Percentiles rank a stretch among this genome's conserved stretches.
phyloP scores from a whole-genome alignment of 225 moss, liverwort and hornwort genomes.

The Anthoceros angustus region DNA sequence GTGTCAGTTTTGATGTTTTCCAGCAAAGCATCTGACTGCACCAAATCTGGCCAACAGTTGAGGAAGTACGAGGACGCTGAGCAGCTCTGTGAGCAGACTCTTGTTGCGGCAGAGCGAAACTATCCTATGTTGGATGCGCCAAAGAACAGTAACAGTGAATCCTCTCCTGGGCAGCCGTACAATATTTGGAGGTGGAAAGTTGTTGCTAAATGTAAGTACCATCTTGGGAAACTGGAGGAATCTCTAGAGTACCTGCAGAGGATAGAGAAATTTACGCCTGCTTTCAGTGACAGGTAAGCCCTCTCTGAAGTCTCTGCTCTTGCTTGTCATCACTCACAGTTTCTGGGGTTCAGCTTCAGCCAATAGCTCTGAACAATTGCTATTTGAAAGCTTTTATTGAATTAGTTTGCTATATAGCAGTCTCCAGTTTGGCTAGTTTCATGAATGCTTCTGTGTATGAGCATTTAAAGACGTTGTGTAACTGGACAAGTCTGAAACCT shows the following conservation, averaged over 20 bases:
- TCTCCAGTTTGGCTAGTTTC: not conserved
- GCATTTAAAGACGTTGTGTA: too few relatives aligned
- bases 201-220: conserved; percentile 58
- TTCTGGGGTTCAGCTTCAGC: not conserved
- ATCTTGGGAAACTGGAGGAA: conserved; percentile 89
- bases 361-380: not conserved
- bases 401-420: too few relatives aligned
- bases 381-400: not conserved
- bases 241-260: conserved; percentile 46
- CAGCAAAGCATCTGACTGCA: not conserved
- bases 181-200: conserved; percentile 64
- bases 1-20: not conserved
- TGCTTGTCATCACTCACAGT: not conserved
- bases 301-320: not conserved
- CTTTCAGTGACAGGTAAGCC: conserved; percentile 21
- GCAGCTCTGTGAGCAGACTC: conserved; percentile 52
- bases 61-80: conserved; percentile 62
- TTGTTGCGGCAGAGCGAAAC: conserved; percentile 52
- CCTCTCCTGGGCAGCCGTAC: conserved; percentile 9
- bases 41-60: conserved; percentile 18
- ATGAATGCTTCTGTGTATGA: not conserved
- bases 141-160: conserved; percentile 12
- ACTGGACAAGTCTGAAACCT: not conserved
- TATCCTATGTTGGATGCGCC: conserved; percentile 17
- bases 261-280: conserved; percentile 22